Conservation (phyloP, 2,329 filamentous ascomycete species). For the Capronia epimyces region DNA sequence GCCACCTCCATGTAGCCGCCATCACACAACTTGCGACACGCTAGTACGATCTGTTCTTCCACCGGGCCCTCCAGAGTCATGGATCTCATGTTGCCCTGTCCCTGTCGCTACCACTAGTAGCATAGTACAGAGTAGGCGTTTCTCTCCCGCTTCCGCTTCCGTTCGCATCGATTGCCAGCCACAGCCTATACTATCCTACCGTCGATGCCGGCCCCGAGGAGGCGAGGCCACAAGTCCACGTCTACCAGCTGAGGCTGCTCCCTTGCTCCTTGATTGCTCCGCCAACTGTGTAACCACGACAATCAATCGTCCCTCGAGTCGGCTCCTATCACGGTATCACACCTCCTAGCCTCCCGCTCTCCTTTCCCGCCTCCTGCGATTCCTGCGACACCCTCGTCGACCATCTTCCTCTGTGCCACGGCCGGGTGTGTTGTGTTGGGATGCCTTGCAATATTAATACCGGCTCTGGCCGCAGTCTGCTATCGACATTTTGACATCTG, state of each 20-base stretch:
- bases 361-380: not conserved
- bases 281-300: constrained; percentile 16
- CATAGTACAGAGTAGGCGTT: no score
- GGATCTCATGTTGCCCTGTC: not conserved
- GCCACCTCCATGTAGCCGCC: constrained; percentile 4
- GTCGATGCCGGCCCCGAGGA: not conserved
- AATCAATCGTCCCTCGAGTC: not conserved
- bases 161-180: not conserved
- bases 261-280: constrained; percentile 19
- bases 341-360: not conserved
- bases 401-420: not conserved
- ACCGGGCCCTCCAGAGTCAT: not conserved
- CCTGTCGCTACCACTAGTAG: not conserved
- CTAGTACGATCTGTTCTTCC: constrained; percentile 6
- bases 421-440: not conserved
- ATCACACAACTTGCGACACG: constrained; percentile 21
- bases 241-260: not conserved
- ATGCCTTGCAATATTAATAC: constrained; percentile 5
- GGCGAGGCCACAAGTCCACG: not conserved
- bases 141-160: not conserved
- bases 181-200: no score
- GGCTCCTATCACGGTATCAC: constrained; percentile 2
- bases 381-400: not conserved
- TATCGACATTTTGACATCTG: constrained; percentile 8
- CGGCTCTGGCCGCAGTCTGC: not conserved